Evolutionary conservation across 257 asterid genomes (phyloP).

Genomic region (Solanum acaule): DNA sequence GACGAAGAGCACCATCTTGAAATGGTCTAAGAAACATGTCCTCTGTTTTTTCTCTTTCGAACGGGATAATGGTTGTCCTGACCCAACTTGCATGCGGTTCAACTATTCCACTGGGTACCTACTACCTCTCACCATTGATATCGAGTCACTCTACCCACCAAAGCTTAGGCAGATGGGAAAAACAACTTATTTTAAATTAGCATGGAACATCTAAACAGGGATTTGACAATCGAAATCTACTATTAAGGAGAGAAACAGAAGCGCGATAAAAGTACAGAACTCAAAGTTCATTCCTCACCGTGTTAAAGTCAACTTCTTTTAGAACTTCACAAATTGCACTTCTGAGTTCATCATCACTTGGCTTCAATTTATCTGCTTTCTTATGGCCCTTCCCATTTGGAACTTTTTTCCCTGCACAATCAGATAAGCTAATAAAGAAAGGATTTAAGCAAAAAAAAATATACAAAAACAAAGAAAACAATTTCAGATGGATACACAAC

Average conservation of each 20-base stretch:
- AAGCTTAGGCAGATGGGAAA: neutral
- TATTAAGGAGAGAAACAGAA: neutral
- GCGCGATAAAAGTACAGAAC: neutral
- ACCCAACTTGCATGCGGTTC: neutral
- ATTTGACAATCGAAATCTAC: neutral
- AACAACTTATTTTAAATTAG: neutral
- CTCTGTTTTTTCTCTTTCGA: neutral
- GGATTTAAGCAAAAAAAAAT: neutral
- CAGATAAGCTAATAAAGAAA: neutral
- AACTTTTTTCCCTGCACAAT: slow-evolving; percentile 25
- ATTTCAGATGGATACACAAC: neutral
- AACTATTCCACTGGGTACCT: neutral
- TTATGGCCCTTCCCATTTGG: slow-evolving; percentile 24
- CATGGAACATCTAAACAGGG: neutral
- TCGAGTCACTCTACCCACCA: neutral
- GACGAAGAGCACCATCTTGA: neutral
- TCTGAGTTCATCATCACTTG: slow-evolving; percentile 24
- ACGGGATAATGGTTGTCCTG: neutral
- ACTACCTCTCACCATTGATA: neutral
- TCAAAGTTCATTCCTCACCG: slow-evolving; percentile 26
- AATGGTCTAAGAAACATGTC: neutral
- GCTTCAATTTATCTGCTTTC: slow-evolving; percentile 18
- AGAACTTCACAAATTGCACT: slow-evolving; percentile 29
- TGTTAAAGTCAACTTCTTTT: slow-evolving; percentile 32
- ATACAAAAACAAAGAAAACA: neutral